Percentiles rank a stretch among this genome's conserved stretches.
These are phyloP conservation scores for Fusarium sublunatum DNA, from an alignment of 2,329 filamentous ascomycete genomes.

Conservation along the genomic window DNA sequence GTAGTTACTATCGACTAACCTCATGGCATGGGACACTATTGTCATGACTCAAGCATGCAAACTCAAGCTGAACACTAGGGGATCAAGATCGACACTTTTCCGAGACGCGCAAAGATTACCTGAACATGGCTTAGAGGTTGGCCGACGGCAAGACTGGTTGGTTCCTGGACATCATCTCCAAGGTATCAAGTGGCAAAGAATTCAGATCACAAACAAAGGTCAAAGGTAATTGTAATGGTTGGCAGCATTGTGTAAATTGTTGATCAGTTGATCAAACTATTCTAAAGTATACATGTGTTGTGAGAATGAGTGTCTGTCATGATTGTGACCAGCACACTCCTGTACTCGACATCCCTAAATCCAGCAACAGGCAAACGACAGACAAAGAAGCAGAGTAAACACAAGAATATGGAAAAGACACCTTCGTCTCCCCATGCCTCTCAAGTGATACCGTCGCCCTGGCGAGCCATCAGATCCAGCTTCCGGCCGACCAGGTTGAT, in stretches of 20 bases:
- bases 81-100: neutral
- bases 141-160: neutral
- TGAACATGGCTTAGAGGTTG: neutral
- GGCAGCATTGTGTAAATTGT: constrained; percentile 46
- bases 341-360: constrained; percentile 44
- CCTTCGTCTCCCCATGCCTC: constrained; percentile 33
- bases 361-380: constrained; percentile 48
- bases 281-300: constrained; percentile 43
- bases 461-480: constrained; percentile 52
- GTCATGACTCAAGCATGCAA: constrained; percentile 19
- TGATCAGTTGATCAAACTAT: constrained; percentile 36
- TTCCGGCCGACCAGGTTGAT: constrained; percentile 55
- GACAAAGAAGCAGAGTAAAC: constrained; percentile 52
- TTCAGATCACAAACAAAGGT: constrained; percentile 2
- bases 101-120: neutral
- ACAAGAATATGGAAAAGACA: constrained; percentile 51
- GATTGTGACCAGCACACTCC: constrained; percentile 50
- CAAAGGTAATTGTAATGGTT: neutral
- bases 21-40: neutral
- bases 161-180: neutral
- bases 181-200: neutral
- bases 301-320: constrained; percentile 43
- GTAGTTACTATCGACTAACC: neutral
- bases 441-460: constrained; percentile 48
- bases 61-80: constrained; percentile 1